Conservation (phyloP, 495 filamentous ascomycete genomes). For the Neurospora sp. region DNA sequence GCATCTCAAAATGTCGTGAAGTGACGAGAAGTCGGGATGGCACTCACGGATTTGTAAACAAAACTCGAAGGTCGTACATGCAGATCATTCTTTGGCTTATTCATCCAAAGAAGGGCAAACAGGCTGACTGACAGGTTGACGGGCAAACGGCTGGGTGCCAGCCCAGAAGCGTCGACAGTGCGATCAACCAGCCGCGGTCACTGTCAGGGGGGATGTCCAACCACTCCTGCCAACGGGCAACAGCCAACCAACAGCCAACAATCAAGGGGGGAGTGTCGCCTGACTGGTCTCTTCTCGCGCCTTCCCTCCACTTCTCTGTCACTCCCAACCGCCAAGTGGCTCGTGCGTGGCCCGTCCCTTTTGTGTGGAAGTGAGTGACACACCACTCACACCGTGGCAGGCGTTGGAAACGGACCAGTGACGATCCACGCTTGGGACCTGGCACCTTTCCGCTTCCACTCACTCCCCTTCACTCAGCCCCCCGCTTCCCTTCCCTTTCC, state of each 20-base stretch:
- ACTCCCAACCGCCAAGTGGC: conserved; percentile 4
- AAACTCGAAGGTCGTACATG: background rate
- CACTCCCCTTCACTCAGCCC: background rate
- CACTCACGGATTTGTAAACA: background rate
- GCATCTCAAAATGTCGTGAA: background rate
- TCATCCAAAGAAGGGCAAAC: background rate
- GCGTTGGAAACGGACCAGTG: background rate
- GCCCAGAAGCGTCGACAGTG: background rate
- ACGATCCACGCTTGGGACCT: background rate
- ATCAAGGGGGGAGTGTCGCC: background rate
- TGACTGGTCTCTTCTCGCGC: conserved; percentile 20
- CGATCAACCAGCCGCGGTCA: background rate
- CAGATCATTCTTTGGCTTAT: background rate
- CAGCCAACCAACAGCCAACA: background rate
- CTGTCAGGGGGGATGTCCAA: background rate
- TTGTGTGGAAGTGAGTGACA: background rate
- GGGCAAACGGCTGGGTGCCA: background rate
- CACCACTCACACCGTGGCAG: background rate
- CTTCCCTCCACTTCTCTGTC: conserved; percentile 22
- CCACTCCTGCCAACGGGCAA: background rate
- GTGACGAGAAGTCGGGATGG: background rate
- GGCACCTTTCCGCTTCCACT: background rate
- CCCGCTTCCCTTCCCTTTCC: background rate
- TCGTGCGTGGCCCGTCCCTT: background rate
- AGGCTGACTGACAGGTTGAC: background rate